phyloP scores from a whole-genome alignment of 1,139 yeast genomes.

The Zygoascus sp. region DNA sequence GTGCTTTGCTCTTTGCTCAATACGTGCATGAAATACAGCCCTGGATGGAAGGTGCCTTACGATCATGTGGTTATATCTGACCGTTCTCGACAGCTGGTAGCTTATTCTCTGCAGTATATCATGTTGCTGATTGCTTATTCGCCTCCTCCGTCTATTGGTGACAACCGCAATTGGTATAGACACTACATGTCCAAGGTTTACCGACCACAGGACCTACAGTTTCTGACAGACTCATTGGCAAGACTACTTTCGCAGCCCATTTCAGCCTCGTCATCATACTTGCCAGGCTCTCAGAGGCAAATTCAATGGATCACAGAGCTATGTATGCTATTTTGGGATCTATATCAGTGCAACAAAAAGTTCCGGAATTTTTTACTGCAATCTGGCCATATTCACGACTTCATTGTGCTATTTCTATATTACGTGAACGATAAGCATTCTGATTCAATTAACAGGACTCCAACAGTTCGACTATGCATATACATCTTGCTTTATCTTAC shows the following conservation, averaged over 20 bases:
- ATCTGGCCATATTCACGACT: constrained; percentile 47
- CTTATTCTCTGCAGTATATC: constrained; percentile 59
- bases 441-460: constrained; percentile 42
- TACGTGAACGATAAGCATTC: constrained; percentile 51
- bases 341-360: constrained; percentile 60
- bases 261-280: constrained; percentile 31
- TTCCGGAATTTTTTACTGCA: constrained; percentile 45
- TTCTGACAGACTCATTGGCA: constrained; percentile 41
- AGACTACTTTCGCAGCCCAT: constrained; percentile 33
- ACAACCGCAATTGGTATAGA: constrained; percentile 31
- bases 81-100: constrained; percentile 50
- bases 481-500: constrained; percentile 60
- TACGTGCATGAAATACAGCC: constrained; percentile 38
- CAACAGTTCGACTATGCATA: constrained; percentile 49
- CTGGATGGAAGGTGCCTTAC: constrained; percentile 41
- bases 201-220: constrained; percentile 40
- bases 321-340: constrained; percentile 66
- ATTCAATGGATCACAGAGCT: constrained; percentile 43
- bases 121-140: constrained; percentile 62
- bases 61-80: constrained; percentile 40
- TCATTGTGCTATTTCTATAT: constrained; percentile 51
- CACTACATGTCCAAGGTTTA: constrained; percentile 36
- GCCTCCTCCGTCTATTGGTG: constrained; percentile 41
- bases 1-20: constrained; percentile 70
- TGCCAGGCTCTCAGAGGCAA: constrained; percentile 33